Evolutionary conservation across 2,329 filamentous ascomycete genomes (phyloP).

Genomic region (Colletotrichum sp.): DNA sequence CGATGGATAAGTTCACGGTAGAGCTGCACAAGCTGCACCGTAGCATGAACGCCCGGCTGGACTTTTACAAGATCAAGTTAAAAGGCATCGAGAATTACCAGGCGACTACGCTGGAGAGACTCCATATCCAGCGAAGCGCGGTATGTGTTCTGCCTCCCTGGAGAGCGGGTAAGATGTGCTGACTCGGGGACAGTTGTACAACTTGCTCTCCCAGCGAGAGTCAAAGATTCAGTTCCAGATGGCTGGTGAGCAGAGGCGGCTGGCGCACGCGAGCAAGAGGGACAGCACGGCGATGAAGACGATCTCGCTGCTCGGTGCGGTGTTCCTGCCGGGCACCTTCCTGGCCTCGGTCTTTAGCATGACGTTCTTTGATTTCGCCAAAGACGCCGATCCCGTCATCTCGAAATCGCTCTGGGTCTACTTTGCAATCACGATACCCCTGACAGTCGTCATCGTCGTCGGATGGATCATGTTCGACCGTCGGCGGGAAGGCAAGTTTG

Average conservation of each 20-base stretch:
- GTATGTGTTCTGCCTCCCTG: constrained; percentile 42
- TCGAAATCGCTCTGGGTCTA: constrained; percentile 65
- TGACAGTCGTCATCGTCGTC: constrained; percentile 60
- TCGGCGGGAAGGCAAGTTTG: constrained; percentile 53
- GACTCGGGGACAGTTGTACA: constrained; percentile 56
- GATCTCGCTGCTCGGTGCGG: constrained; percentile 65
- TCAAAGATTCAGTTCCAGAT: constrained; percentile 69
- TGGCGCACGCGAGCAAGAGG: constrained; percentile 65
- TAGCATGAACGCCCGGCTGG: constrained; percentile 57
- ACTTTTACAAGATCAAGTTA: constrained; percentile 67
- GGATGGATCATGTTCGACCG: constrained; percentile 61
- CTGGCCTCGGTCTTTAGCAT: constrained; percentile 69
- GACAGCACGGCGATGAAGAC: constrained; percentile 71
- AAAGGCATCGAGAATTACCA: constrained; percentile 68
- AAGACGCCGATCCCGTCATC: constrained; percentile 45
- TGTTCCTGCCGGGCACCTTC: constrained; percentile 68
- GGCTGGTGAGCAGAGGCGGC: constrained; percentile 62
- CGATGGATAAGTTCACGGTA: constrained; percentile 29
- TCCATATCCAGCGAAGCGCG: constrained; percentile 66
- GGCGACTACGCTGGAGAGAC: constrained; percentile 63
- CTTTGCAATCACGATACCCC: constrained; percentile 64
- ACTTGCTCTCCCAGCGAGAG: constrained; percentile 70
- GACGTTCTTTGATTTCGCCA: constrained; percentile 70
- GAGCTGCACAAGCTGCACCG: constrained; percentile 52
- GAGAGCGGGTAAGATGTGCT: not conserved